Evolutionary conservation across 2,329 filamentous ascomycete genomes (phyloP).

Genomic region (Ophiostoma populinum): DNA sequence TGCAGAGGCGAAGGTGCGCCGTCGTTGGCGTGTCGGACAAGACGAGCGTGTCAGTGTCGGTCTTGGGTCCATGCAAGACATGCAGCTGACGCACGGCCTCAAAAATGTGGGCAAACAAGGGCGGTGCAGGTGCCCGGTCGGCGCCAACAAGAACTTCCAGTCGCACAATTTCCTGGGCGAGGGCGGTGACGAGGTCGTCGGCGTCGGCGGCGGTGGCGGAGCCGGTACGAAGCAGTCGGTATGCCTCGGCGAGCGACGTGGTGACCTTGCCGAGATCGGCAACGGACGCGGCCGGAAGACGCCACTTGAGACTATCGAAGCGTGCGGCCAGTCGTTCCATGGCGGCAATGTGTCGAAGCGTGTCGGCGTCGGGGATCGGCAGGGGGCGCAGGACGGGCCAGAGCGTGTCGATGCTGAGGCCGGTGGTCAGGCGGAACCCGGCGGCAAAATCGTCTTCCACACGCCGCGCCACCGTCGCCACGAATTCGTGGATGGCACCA

Average conservation of each 20-base stretch:
- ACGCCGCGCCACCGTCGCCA: constrained; percentile 21
- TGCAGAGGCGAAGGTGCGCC: constrained; percentile 26
- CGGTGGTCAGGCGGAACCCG: constrained; percentile 56
- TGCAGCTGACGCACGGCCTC: constrained; percentile 37
- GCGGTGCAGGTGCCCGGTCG: constrained; percentile 31
- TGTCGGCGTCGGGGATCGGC: constrained; percentile 29
- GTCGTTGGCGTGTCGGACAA: constrained; percentile 29
- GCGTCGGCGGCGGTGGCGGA: constrained; percentile 17
- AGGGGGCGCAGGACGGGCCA: constrained; percentile 58
- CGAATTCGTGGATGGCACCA: constrained; percentile 17
- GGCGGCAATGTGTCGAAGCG: constrained; percentile 28
- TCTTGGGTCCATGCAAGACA: constrained; percentile 21
- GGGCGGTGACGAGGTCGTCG: constrained; percentile 29
- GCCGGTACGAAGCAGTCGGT: constrained; percentile 29
- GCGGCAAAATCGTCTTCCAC: constrained; percentile 43
- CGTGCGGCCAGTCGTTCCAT: constrained; percentile 38
- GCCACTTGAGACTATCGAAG: constrained; percentile 46
- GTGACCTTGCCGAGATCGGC: constrained; percentile 35
- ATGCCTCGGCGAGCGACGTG: constrained; percentile 36
- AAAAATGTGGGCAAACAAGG: constrained; percentile 38
- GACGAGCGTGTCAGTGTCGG: constrained; percentile 17
- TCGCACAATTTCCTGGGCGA: constrained; percentile 32
- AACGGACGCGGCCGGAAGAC: constrained; percentile 29
- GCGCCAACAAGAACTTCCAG: constrained; percentile 30
- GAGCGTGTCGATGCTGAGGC: constrained; percentile 61